A percentile compares a stretch with the other conserved stretches of the same genome.
These are phyloP conservation scores for Neobulgaria alba DNA, from an alignment of 2,329 filamentous ascomycete species.

Conservation along the genomic window DNA sequence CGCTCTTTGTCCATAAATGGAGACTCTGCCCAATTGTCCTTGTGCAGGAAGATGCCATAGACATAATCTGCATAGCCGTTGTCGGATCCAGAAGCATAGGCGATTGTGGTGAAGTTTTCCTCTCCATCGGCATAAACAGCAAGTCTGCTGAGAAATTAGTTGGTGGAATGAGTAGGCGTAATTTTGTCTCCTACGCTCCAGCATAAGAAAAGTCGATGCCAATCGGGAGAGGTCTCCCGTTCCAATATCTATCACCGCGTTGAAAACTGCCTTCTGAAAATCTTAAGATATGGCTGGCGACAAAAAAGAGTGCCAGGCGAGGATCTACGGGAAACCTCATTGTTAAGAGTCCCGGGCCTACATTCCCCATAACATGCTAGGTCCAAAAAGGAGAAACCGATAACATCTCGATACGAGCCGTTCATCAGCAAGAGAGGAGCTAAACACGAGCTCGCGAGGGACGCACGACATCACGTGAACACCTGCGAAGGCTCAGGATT, in stretches of 20 bases:
- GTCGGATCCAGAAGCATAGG: background rate
- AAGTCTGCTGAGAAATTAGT: conserved; percentile 1
- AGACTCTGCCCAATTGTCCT: background rate
- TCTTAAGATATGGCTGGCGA: too few relatives aligned
- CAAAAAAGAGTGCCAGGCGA: too few relatives aligned
- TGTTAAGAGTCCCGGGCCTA: too few relatives aligned
- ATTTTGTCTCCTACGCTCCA: conserved; percentile 2
- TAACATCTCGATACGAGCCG: too few relatives aligned
- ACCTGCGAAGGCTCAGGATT: too few relatives aligned
- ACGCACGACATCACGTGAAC: too few relatives aligned
- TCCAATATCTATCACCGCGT: conserved; percentile 8
- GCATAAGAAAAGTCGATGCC: conserved; percentile 10
- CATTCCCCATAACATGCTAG: too few relatives aligned
- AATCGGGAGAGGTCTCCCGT: conserved; percentile 10
- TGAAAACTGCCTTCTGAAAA: conserved; percentile 28
- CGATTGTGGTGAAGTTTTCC: conserved; percentile 7
- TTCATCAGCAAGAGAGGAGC: too few relatives aligned
- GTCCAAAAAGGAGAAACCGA: too few relatives aligned
- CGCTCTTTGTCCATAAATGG: background rate
- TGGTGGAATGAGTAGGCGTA: background rate
- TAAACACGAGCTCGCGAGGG: too few relatives aligned
- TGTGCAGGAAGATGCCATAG: background rate
- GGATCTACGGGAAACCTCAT: too few relatives aligned
- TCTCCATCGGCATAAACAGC: conserved; percentile 9
- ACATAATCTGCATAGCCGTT: conserved; percentile 5